Evolutionary conservation across 2,329 filamentous ascomycete genomes (phyloP).

Genomic region (Remersonia thermophila): DNA sequence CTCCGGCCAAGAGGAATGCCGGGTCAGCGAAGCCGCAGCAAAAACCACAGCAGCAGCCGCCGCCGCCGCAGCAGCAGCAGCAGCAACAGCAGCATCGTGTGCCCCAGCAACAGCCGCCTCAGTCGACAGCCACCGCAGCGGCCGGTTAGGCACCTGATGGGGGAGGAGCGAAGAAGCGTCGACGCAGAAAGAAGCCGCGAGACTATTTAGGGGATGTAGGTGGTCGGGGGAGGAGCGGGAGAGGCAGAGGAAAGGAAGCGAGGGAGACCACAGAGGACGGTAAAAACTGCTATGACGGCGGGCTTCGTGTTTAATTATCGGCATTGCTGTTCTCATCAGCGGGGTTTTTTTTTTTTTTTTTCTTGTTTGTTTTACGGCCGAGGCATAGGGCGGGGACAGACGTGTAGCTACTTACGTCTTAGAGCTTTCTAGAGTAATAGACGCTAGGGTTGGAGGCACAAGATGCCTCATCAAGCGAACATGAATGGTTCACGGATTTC

Average conservation of each 20-base stretch:
- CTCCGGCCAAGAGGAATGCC: constrained; percentile 35
- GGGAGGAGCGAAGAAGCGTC: not conserved
- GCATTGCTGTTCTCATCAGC: not conserved
- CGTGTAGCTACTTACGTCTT: too few species aligned
- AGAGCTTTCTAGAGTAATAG: constrained; percentile 23
- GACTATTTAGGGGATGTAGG: not conserved
- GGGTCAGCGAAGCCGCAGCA: constrained; percentile 26
- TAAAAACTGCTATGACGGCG: too few species aligned
- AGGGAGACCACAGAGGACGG: too few species aligned
- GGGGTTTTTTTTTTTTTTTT: not conserved
- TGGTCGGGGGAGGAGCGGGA: not conserved
- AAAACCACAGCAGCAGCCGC: too few species aligned
- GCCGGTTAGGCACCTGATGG: constrained; percentile 2
- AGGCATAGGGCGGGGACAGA: too few species aligned
- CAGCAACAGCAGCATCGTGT: not conserved
- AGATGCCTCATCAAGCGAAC: constrained; percentile 21
- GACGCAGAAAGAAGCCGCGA: not conserved
- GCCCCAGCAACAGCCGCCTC: not conserved
- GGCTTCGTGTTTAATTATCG: too few species aligned
- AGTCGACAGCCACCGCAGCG: constrained; percentile 2
- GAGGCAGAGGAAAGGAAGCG: not conserved
- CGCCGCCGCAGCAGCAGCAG: constrained; percentile 12
- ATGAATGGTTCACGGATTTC: not conserved
- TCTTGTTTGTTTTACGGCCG: too few species aligned
- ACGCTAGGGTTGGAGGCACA: constrained; percentile 24